Evolutionary conservation across 1,139 yeast species (phyloP), one percentile per base, ranked within the genome.

Genomic region (Groenewaldozyma sp.): DNA sequence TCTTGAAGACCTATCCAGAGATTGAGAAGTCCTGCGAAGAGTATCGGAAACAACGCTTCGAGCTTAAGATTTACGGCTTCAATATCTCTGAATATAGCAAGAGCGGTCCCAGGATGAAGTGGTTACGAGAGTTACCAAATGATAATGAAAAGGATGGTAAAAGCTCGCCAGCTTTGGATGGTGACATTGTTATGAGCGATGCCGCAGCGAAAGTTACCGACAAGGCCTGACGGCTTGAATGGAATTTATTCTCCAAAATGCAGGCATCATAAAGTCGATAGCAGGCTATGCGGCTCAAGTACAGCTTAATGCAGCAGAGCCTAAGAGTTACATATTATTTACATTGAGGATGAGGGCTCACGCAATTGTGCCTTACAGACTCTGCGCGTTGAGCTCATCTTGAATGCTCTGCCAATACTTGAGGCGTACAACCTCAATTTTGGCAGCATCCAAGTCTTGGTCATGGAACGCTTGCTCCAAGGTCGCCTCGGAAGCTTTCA

Each of bases 51-150:
- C 73, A 74, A 49, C 65, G 60, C 47, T 83, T 76, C 56, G 82
- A 83, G 31, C 70, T 87, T 55, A 82, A 79, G 55, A 71, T 88
- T 39, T 93, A 84, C 65, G 98, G 99, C 1, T 91, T 93, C 65
- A 76, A 74, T 49, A 70, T 91, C 31, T 76, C 82, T 52, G 94
- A 83, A 56, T 58, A 66, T 41, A 81, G 95, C 40, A 67, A 73
- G 17, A 73, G 83, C 36, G 98, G 99, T 0, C 93, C 94, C 10
- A 71, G 97, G 52, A 91, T 91, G 98, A 76, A 74, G 54, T 91
- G 99, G 99, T 68, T 91, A 46, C 74, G 97, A 51, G 76, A 76
- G 60, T 69, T 73, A 47, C 95, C 95, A 1, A 69, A 67, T 16
- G 44, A 45, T 26, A 39, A 34, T 16, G 32, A 32, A 7, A 43